These are phyloP conservation scores for Tulasnella sp. DNA, from an alignment of 768 basidiomycete genomes.

Conservation along the genomic window DNA sequence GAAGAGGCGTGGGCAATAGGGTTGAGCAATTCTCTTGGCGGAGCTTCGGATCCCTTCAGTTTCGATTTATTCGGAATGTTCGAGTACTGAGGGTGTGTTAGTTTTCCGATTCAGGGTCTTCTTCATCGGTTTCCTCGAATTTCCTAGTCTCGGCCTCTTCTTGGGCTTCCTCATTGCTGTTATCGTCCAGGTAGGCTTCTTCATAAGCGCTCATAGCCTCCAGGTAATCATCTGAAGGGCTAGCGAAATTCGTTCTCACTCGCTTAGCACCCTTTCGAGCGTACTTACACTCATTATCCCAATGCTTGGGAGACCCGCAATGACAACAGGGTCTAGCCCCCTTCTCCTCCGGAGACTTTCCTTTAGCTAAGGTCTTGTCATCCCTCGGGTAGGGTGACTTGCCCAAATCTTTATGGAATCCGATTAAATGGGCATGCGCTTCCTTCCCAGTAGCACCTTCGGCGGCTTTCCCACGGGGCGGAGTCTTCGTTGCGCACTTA, in stretches of 20 bases:
- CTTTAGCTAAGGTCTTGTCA: conserved; percentile 32
- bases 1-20: neutral
- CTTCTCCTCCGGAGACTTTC: conserved; percentile 32
- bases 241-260: conserved; percentile 34
- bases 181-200: conserved; percentile 33
- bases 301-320: conserved; percentile 36
- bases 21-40: neutral
- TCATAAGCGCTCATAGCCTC: conserved; percentile 37
- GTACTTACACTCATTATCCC: conserved; percentile 37
- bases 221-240: neutral
- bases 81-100: neutral
- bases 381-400: conserved; percentile 36
- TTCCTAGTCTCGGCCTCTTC: neutral
- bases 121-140: neutral
- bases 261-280: conserved; percentile 31
- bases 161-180: neutral
- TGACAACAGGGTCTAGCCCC: conserved; percentile 40
- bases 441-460: neutral
- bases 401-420: conserved; percentile 3
- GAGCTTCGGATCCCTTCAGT: neutral
- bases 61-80: neutral
- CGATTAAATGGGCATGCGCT: conserved; percentile 18
- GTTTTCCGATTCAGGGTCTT: neutral
- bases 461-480: no score
- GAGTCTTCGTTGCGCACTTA: neutral